phyloP scores from a whole-genome alignment of 345 rosid species.

The Acer campestre region DNA sequence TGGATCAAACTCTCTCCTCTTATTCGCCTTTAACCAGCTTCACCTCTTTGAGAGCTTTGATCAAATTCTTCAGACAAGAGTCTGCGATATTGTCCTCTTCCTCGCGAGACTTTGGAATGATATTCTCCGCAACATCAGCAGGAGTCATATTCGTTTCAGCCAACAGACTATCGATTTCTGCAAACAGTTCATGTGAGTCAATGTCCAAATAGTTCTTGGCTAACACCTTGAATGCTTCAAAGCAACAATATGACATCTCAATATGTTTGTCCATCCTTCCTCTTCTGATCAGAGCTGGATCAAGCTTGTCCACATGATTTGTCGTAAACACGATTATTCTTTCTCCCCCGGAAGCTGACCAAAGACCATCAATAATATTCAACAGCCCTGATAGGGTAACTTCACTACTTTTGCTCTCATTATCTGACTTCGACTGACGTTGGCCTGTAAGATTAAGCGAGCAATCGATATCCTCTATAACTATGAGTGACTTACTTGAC shows the following conservation, averaged over 20 bases:
- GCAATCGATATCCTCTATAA: conserved; percentile 50
- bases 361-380: conserved; percentile 49
- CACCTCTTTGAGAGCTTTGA: too few species aligned
- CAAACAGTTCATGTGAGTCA: not conserved
- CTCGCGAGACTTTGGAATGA: not conserved
- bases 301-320: conserved; percentile 38
- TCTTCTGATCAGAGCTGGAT: conserved; percentile 48
- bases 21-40: too few species aligned
- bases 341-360: conserved; percentile 54
- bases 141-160: conserved; percentile 40
- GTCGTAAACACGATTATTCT: conserved; percentile 45
- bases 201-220: conserved; percentile 35
- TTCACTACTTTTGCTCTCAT: conserved; percentile 15
- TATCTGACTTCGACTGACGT: conserved; percentile 17
- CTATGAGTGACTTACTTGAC: conserved; percentile 42
- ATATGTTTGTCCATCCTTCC: conserved; percentile 52
- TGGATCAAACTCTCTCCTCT: too few species aligned
- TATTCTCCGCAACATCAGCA: not conserved
- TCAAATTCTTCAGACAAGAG: too few species aligned
- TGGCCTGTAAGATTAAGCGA: conserved; percentile 42
- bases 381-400: conserved; percentile 48
- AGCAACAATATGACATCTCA: conserved; percentile 47
- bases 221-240: conserved; percentile 42
- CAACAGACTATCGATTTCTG: conserved; percentile 25
- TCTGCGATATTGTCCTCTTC: not conserved